These are phyloP conservation scores for Plectranthus barbatus DNA, from an alignment of 257 asterid genomes.

Conservation along the genomic window DNA sequence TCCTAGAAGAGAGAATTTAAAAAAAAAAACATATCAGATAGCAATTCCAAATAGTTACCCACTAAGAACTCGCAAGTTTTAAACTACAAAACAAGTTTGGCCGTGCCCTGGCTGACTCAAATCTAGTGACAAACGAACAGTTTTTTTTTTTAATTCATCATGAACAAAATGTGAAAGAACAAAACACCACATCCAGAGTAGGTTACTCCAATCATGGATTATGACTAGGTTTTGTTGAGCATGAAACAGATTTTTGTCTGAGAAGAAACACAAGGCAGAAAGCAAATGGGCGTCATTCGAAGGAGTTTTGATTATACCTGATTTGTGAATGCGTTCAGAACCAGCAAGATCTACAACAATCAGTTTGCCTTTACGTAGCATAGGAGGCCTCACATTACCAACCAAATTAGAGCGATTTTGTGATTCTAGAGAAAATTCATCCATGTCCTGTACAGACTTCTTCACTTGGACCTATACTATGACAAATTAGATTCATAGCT, in stretches of 20 bases:
- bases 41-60: slow-evolving; percentile 4
- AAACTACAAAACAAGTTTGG: too few species aligned
- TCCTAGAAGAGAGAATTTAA: slow-evolving; percentile 66
- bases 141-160: not conserved
- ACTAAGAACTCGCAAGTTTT: too few species aligned
- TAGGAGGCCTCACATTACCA: slow-evolving; percentile 65
- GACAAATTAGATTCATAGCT: slow-evolving; percentile 16
- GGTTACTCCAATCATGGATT: not conserved
- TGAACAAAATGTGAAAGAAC: not conserved
- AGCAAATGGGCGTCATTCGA: slow-evolving; percentile 1
- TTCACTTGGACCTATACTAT: slow-evolving; percentile 75
- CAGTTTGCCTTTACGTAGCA: slow-evolving; percentile 85
- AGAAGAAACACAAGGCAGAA: not conserved
- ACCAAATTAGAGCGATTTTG: slow-evolving; percentile 47
- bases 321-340: slow-evolving; percentile 92
- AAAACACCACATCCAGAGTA: not conserved
- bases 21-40: slow-evolving; percentile 12
- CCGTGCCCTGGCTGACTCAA: not conserved
- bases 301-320: slow-evolving; percentile 50
- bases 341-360: slow-evolving; percentile 99
- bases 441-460: slow-evolving; percentile 60
- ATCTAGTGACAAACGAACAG: not conserved
- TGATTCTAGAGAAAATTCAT: slow-evolving; percentile 49
- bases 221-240: not conserved
- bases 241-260: not conserved